Evolutionary conservation across 768 basidiomycete genomes (phyloP).

Genomic region (Baorangia bicolor): DNA sequence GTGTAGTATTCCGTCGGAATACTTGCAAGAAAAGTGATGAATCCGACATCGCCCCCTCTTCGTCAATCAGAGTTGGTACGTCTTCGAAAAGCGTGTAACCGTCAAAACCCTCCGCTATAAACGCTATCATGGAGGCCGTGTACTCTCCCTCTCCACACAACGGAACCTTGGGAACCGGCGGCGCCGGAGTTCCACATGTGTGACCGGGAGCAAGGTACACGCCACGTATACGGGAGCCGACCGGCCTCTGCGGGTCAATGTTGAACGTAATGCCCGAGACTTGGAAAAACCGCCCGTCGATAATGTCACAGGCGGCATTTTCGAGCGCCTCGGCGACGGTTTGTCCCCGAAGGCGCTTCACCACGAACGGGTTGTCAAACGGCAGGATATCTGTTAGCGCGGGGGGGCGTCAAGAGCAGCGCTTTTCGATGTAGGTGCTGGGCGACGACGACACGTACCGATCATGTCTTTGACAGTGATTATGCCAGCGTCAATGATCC

Average conservation of each 20-base stretch:
- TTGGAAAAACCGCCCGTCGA: slow-evolving; percentile 8
- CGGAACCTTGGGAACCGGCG: neutral
- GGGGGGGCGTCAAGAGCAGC: no score
- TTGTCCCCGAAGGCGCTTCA: neutral
- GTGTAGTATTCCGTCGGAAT: slow-evolving; percentile 5
- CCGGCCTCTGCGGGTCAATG: neutral
- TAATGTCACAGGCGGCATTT: slow-evolving; percentile 1
- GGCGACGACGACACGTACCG: slow-evolving; percentile 4
- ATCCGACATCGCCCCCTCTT: slow-evolving; percentile 4
- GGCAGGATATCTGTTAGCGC: neutral
- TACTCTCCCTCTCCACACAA: neutral
- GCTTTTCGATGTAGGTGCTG: no score
- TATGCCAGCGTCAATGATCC: slow-evolving; percentile 3
- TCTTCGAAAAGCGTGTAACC: slow-evolving; percentile 7
- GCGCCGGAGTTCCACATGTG: neutral
- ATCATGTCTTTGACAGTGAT: slow-evolving; percentile 14
- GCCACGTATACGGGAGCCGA: neutral
- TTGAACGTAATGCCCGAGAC: neutral
- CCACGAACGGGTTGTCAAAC: slow-evolving; percentile 7
- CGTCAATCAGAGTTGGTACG: neutral
- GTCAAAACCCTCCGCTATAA: slow-evolving; percentile 13
- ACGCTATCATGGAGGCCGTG: slow-evolving; percentile 8
- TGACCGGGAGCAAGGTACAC: slow-evolving; percentile 4
- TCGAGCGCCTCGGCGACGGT: slow-evolving; percentile 9
- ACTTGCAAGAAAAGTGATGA: slow-evolving; percentile 5